Conservation (phyloP, 345 rosid species). For the Gossypium bickii region DNA sequence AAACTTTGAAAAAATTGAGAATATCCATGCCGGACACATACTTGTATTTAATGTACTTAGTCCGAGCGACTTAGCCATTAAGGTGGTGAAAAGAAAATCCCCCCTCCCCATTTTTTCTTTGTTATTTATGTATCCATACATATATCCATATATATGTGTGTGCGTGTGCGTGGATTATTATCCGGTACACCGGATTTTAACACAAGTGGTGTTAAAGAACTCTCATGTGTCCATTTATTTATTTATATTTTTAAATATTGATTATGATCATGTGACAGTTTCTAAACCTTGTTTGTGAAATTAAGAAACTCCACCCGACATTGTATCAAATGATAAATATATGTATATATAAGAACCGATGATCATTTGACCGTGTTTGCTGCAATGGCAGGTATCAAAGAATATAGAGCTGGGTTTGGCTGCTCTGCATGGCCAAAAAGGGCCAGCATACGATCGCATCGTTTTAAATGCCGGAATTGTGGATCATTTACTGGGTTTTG, state of each 20-base stretch:
- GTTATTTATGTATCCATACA: background rate
- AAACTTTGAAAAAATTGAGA: too few species aligned
- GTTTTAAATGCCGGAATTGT: constrained; percentile 85
- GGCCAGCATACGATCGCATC: constrained; percentile 88
- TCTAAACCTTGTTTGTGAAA: too few species aligned
- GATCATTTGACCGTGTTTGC: background rate
- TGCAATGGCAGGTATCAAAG: constrained; percentile 50
- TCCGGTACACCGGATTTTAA: too few species aligned
- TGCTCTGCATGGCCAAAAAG: constrained; percentile 73
- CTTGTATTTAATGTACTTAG: background rate
- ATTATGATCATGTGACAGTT: too few species aligned
- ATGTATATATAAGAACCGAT: background rate
- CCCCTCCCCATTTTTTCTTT: background rate
- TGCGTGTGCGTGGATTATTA: too few species aligned
- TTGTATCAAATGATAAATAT: too few species aligned
- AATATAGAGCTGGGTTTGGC: constrained; percentile 86
- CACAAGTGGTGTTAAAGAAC: too few species aligned
- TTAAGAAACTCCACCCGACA: too few species aligned
- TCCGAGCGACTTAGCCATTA: background rate
- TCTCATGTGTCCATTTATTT: too few species aligned
- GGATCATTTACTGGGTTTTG: constrained; percentile 85
- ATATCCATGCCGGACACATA: background rate
- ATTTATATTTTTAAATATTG: too few species aligned
- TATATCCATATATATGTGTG: too few species aligned
- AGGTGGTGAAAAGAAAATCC: background rate